Conservation (phyloP, 2,329 filamentous ascomycete species). For the Arthrobotrys sphaeroides region DNA sequence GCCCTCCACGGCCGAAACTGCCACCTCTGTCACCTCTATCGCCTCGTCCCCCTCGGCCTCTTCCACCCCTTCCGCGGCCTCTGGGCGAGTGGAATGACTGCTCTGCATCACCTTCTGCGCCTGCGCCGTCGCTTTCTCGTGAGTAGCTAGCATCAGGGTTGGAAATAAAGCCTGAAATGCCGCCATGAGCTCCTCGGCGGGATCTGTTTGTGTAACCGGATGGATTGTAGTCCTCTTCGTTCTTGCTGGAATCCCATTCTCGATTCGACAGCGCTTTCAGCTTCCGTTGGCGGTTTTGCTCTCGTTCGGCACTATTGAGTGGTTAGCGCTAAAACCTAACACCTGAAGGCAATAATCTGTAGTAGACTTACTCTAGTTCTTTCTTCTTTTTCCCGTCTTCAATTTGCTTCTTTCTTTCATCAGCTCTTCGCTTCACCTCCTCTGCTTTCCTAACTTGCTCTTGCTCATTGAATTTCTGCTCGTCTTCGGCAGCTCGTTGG, state of each 20-base stretch:
- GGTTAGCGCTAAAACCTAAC: background rate
- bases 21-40: constrained; percentile 57
- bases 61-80: constrained; percentile 32
- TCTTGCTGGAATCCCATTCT: constrained; percentile 71
- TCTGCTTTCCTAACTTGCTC: constrained; percentile 71
- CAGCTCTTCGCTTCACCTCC: constrained; percentile 68
- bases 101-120: constrained; percentile 5
- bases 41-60: constrained; percentile 59
- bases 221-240: constrained; percentile 59
- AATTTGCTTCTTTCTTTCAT: constrained; percentile 67
- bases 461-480: constrained; percentile 69
- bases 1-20: constrained; percentile 55
- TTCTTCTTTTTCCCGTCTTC: constrained; percentile 67
- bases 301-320: constrained; percentile 66
- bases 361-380: constrained; percentile 64
- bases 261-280: constrained; percentile 68
- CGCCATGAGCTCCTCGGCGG: constrained; percentile 56
- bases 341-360: background rate
- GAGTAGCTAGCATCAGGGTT: constrained; percentile 36
- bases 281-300: constrained; percentile 70
- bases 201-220: constrained; percentile 54
- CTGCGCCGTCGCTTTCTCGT: constrained; percentile 13
- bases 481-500: constrained; percentile 58
- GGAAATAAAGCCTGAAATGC: constrained; percentile 45
- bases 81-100: constrained; percentile 26